Conservation (phyloP, 1,284 basidiomycete species). For the Sporisorium scitamineum region DNA sequence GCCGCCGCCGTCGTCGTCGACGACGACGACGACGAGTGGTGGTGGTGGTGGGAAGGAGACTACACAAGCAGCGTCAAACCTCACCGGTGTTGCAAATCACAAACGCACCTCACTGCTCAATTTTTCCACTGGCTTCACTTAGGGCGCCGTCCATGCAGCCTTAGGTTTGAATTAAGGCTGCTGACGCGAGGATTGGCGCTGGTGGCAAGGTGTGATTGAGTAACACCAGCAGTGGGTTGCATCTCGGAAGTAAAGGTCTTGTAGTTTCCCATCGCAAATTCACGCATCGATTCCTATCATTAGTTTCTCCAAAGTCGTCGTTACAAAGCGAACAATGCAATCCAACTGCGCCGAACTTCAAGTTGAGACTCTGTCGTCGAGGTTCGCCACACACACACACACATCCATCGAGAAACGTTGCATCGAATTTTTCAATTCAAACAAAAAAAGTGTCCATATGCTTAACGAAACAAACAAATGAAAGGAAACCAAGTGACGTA, state of each 20-base stretch:
- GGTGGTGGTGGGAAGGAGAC: not conserved
- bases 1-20: too few species aligned
- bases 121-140: conserved; percentile 10
- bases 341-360: too few species aligned
- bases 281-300: too few species aligned
- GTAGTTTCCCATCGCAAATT: too few species aligned
- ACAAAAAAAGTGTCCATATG: not conserved
- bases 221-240: too few species aligned
- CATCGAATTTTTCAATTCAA: not conserved
- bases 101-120: conserved; percentile 6
- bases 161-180: conserved; percentile 21
- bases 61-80: not conserved
- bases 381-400: not conserved
- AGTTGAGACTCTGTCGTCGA: too few species aligned
- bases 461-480: not conserved
- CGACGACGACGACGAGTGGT: not conserved
- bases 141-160: conserved; percentile 13
- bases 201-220: too few species aligned
- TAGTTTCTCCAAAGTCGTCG: too few species aligned
- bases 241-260: too few species aligned
- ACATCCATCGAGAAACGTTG: too few species aligned
- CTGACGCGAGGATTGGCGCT: conserved; percentile 9
- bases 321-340: too few species aligned
- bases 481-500: not conserved
- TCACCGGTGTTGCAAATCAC: conserved; percentile 3